Base-by-base conservation (phyloP, 2,329 filamentous ascomycete genomes). In the Aureobasidium sp. region DNA sequence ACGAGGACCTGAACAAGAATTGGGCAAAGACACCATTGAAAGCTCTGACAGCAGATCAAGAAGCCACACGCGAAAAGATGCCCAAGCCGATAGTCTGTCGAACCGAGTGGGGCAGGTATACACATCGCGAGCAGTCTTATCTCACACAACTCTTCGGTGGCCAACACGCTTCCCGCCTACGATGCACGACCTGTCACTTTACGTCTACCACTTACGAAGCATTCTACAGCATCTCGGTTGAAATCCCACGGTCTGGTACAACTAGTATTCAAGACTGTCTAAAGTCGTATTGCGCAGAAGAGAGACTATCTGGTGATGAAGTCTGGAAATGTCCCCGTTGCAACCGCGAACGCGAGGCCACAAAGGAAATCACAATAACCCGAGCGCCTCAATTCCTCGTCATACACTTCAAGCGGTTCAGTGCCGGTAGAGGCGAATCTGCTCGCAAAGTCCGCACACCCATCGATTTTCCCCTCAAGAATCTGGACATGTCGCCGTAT, bases 91-190 rank as follows among this genome's bases (percentile, higher is more conserved):
- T 86, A 61, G 87, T 86, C n/a, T 86, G 88, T 0, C 79, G 80
- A 59, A 84, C 87, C 39, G 90, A 90, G 73, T 96, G 91, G 91
- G 76, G 78, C 27, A 81, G 84, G 16, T 89, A 91, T 71, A 81
- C 81, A 42, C 82, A 86, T 64, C 81, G 82, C 50, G 89, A 91
- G 70, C 79, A 82, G 65, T 92, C 88, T n/a, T 85, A 90, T 62
- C 82, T 96, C 62, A 89, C 90, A 63, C 84, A 84, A 45, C 84
- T 93, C 67, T 96, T 93, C 78, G 89, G 88, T 5, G 88, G 88
- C 2, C 82, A 88, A 68, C 82, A 87, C 68, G 83, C 83, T 25
- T 85, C 82, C 44, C 79, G 81, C 53, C 74, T 88, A 3, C 80
- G 78, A 13, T 88, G 85, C 68, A 79, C 81, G 8, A 82, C 81